These are phyloP conservation scores for Pyrenula massariospora DNA, from an alignment of 495 filamentous ascomycete genomes.

Conservation along the genomic window DNA sequence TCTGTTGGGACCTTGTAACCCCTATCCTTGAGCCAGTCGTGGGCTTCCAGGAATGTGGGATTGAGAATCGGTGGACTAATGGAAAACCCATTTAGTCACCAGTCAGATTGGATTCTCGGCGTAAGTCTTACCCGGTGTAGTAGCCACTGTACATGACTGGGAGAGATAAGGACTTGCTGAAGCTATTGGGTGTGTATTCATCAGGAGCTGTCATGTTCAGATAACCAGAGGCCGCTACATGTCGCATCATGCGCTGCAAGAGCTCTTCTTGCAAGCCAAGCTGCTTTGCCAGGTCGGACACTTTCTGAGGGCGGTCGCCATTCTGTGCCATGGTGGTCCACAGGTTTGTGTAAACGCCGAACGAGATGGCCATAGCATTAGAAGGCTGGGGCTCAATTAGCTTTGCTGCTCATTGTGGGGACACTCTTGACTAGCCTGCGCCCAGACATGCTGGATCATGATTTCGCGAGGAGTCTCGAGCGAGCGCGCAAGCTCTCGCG, in stretches of 20 bases:
- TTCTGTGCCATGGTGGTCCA: slow-evolving; percentile 4
- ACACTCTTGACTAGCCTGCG: slow-evolving; percentile 9
- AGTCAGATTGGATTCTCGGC: too few relatives aligned
- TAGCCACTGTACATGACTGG: slow-evolving; percentile 6
- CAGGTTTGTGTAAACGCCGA: slow-evolving; percentile 3
- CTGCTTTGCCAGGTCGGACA: background rate
- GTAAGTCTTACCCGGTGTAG: background rate
- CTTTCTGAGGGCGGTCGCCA: slow-evolving; percentile 3
- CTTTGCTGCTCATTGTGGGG: background rate
- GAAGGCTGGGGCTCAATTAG: background rate
- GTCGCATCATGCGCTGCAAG: slow-evolving; percentile 5
- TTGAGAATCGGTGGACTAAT: too few relatives aligned
- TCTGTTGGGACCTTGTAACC: slow-evolving; percentile 18
- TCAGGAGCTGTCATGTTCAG: slow-evolving; percentile 21
- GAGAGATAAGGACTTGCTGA: slow-evolving; percentile 21
- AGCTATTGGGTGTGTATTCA: slow-evolving; percentile 22
- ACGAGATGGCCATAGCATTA: background rate
- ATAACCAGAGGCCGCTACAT: slow-evolving; percentile 27
- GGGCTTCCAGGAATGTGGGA: slow-evolving; percentile 15
- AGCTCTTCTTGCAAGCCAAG: slow-evolving; percentile 1
- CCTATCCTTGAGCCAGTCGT: slow-evolving; percentile 16
- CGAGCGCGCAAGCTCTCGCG: slow-evolving; percentile 12
- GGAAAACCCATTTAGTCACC: too few relatives aligned
- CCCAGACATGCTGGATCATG: slow-evolving; percentile 20
- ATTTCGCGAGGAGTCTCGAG: slow-evolving; percentile 24